These are phyloP conservation scores for Mucor plumbeus DNA, from an alignment of 371 early-diverging fungal genomes.

Conservation along the genomic window DNA sequence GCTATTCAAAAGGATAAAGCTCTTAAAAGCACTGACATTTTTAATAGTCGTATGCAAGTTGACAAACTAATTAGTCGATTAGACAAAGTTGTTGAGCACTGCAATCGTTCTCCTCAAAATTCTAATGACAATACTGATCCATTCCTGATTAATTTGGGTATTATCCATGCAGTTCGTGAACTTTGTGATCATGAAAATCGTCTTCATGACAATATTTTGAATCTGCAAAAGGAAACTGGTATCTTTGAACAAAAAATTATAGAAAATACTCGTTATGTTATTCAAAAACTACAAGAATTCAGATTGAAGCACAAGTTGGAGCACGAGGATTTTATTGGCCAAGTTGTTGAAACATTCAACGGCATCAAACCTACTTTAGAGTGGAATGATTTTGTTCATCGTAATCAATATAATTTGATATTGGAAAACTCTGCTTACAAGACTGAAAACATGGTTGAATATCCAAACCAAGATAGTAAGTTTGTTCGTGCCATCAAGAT, in stretches of 20 bases:
- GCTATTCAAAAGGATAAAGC: conserved; percentile 40
- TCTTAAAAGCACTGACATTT: conserved; percentile 37
- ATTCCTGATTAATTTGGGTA: conserved; percentile 40
- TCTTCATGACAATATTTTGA: conserved; percentile 46
- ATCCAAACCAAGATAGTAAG: conserved; percentile 45
- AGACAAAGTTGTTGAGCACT: conserved; percentile 33
- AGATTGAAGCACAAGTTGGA: conserved; percentile 42
- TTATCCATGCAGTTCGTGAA: conserved; percentile 36
- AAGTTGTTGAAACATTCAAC: conserved; percentile 31
- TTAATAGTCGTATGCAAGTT: conserved; percentile 38
- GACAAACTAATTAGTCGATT: conserved; percentile 34
- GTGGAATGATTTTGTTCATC: conserved; percentile 51
- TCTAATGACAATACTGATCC: conserved; percentile 42
- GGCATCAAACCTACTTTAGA: conserved; percentile 37
- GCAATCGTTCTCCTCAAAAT: conserved; percentile 30
- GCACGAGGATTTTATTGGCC: conserved; percentile 27
- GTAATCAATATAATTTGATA: conserved; percentile 40
- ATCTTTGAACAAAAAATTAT: conserved; percentile 48
- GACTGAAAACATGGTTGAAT: conserved; percentile 42
- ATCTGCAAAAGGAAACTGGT: conserved; percentile 47
- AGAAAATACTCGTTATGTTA: conserved; percentile 36
- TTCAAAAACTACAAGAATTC: conserved; percentile 39
- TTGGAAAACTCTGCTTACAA: conserved; percentile 49
- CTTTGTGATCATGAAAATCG: conserved; percentile 48
- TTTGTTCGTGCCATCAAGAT: conserved; percentile 46